Conservation (phyloP, 2,329 filamentous ascomycete species). For the Pestalotiopsis sp. region DNA sequence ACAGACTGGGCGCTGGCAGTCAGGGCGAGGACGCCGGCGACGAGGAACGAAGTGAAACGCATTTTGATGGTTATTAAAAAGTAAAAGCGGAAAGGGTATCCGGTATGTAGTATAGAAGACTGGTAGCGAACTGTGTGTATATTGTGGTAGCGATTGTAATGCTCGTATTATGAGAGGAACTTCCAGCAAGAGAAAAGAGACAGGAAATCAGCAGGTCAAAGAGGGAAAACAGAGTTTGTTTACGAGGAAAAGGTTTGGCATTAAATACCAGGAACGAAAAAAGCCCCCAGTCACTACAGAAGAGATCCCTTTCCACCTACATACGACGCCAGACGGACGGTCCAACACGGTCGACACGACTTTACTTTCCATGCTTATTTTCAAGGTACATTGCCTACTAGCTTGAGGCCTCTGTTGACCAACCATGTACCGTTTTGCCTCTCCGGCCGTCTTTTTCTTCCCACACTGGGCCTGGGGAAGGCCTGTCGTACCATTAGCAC, state of each 20-base stretch:
- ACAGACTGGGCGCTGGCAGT: constrained; percentile 47
- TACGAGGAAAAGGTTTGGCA: not conserved
- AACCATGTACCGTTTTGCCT: not conserved
- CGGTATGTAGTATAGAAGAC: not conserved
- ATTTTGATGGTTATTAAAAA: constrained; percentile 5
- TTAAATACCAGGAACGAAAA: not conserved
- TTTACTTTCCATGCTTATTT: not conserved
- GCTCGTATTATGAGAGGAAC: not conserved
- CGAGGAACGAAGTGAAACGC: constrained; percentile 14
- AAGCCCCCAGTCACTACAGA: not conserved
- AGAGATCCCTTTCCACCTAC: not conserved
- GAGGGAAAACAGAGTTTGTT: not conserved
- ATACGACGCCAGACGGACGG: not conserved
- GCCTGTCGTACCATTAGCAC: not conserved
- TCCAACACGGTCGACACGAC: not conserved
- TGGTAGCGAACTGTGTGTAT: not conserved
- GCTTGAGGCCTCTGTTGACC: not conserved
- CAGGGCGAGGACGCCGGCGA: constrained; percentile 12
- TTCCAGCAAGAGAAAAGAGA: not conserved
- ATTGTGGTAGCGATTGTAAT: not conserved
- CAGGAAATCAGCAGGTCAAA: not conserved
- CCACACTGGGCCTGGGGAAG: not conserved
- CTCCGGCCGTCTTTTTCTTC: not conserved
- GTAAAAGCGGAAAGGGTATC: not conserved
- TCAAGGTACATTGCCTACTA: not conserved